Conservation (phyloP, 2,329 filamentous ascomycete species). For the Talaromyces piceae region DNA sequence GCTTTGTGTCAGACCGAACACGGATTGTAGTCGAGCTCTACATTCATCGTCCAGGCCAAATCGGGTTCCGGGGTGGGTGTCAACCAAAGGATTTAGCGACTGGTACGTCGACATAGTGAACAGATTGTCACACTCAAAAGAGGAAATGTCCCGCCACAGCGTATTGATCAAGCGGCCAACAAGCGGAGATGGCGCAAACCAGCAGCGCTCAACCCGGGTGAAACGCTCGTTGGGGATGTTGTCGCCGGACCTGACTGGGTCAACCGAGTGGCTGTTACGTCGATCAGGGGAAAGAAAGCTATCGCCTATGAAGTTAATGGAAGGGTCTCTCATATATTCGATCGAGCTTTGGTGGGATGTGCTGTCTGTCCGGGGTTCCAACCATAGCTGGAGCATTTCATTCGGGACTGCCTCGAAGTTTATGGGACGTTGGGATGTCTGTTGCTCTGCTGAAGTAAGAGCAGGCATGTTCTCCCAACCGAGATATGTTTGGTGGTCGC, state of each 20-base stretch:
- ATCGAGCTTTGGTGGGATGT: conserved; percentile 22
- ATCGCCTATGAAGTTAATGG: conserved; percentile 18
- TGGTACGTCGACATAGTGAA: conserved; percentile 25
- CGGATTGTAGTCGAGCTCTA: conserved; percentile 30
- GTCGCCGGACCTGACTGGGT: conserved; percentile 16
- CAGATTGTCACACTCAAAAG: conserved; percentile 32
- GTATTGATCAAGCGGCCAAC: conserved; percentile 34
- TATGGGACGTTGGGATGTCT: conserved; percentile 15
- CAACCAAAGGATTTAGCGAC: conserved; percentile 16
- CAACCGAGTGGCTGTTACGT: conserved; percentile 16
- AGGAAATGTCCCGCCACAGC: conserved; percentile 34
- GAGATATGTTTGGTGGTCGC: conserved; percentile 22
- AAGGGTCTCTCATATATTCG: conserved; percentile 20
- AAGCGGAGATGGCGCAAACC: conserved; percentile 32
- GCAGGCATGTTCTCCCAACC: conserved; percentile 22
- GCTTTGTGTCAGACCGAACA: conserved; percentile 23
- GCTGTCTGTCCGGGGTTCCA: conserved; percentile 26
- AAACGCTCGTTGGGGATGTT: conserved; percentile 37
- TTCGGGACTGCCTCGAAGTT: conserved; percentile 22
- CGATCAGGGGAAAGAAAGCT: conserved; percentile 17
- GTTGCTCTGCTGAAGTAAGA: conserved; percentile 14
- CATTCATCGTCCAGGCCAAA: conserved; percentile 38
- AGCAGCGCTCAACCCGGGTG: conserved; percentile 35
- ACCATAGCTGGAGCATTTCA: conserved; percentile 30
- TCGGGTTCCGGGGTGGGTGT: conserved; percentile 23